Evolutionary conservation across 169 alveolate species (phyloP).

Genomic region (Eimeria sp.): DNA sequence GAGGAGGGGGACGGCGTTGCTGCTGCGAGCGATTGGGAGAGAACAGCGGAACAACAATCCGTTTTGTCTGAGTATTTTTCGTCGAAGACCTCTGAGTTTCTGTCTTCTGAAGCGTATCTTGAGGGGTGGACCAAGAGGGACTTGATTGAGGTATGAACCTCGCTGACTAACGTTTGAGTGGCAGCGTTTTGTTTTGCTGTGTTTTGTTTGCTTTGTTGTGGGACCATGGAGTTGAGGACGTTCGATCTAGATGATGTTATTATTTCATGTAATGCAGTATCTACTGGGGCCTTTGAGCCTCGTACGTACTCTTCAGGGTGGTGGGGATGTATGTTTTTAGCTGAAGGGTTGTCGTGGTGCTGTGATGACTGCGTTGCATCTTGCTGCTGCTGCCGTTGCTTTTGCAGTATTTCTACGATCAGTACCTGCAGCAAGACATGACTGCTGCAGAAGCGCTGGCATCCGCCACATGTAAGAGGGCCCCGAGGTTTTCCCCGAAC

Average conservation of each 20-base stretch:
- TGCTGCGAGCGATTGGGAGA: constrained; percentile 44
- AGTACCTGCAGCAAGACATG: constrained; percentile 76
- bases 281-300: too few relatives aligned
- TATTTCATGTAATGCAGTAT: too few relatives aligned
- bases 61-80: constrained; percentile 56
- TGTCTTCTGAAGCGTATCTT: constrained; percentile 65
- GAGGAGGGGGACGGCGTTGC: constrained; percentile 27
- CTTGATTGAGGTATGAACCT: constrained; percentile 46
- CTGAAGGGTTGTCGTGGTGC: background rate
- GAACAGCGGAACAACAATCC: constrained; percentile 63
- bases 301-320: too few relatives aligned
- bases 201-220: background rate
- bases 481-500: background rate
- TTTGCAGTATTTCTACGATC: constrained; percentile 80
- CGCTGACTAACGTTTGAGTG: background rate
- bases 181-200: background rate
- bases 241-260: too few relatives aligned
- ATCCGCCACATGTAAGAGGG: constrained; percentile 73
- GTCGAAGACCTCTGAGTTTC: constrained; percentile 53
- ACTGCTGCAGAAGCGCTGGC: constrained; percentile 79
- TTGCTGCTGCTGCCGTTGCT: constrained; percentile 5
- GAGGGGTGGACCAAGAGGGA: constrained; percentile 81
- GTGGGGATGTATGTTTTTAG: background rate
- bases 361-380: background rate
- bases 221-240: background rate